Percentiles rank a stretch among this genome's conserved stretches.
Conservation (phyloP, 805 yeast genomes). For the Suhomyces prunicola region DNA sequence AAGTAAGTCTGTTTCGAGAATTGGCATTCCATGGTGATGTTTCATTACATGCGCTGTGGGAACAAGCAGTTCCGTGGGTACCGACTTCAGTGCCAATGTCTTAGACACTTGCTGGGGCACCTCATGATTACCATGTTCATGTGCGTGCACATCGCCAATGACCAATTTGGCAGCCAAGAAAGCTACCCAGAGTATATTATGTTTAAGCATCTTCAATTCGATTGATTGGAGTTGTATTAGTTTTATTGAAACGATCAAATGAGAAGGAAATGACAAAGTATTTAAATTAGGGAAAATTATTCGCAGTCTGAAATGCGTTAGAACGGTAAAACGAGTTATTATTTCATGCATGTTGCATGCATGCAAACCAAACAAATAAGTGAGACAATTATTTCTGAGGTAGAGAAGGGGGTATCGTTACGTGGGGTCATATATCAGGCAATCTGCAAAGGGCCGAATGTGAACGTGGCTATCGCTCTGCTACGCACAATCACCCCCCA, state of each 20-base stretch:
- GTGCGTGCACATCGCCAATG: background rate
- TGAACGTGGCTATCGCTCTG: background rate
- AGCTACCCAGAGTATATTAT: background rate
- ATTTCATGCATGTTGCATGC: background rate
- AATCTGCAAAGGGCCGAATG: background rate
- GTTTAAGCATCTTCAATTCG: background rate
- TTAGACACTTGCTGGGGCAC: background rate
- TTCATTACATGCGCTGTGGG: constrained; percentile 30
- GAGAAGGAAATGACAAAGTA: background rate
- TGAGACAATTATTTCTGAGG: background rate
- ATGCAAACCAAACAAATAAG: background rate
- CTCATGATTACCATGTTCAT: background rate
- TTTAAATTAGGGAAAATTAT: background rate
- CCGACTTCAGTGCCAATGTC: background rate
- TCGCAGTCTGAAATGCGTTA: background rate
- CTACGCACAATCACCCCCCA: background rate
- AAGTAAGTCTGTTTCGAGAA: constrained; percentile 60
- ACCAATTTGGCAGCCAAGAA: background rate
- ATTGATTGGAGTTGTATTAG: background rate
- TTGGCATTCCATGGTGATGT: constrained; percentile 70
- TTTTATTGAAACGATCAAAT: background rate
- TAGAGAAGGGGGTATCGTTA: background rate
- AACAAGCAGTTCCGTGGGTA: background rate
- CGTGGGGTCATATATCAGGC: background rate
- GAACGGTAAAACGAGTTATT: background rate